Base-by-base conservation (phyloP, 1,284 basidiomycete genomes). In the Afroboletus lepidellus region DNA sequence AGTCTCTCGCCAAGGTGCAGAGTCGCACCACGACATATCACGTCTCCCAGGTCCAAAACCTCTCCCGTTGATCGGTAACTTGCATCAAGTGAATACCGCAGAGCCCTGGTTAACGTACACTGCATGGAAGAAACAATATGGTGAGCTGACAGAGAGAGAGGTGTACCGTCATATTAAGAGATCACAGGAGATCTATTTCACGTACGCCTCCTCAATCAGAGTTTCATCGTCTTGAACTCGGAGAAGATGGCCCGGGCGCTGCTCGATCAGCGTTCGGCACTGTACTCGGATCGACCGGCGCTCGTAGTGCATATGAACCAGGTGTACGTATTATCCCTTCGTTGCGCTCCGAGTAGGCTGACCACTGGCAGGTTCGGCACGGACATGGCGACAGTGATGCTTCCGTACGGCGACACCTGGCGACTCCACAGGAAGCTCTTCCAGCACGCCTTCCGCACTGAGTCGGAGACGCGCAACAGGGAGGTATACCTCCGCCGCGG, bases 361-460 rank as follows among this genome's bases (percentile, higher is more conserved):
- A 13, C 12, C 6, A 5, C 20, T 2, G n/a, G n/a, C 29, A 64
- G 62, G 29, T 68, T 51, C 38, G 55, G 62, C 20, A 42, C 63
- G 48, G 51, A 52, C 16, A 61, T 61, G 8, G 68, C 51, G 34
- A 62, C 65, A 8, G 65, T 57, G 44, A 53, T 60, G 43, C 33
- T 64, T 16, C 66, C 58, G 9, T 69, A 68, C 33, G 51, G 54
- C 30, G 56, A 63, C 25, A 51, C 54, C 32, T 65, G 58, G 54
- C 55, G 53, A 43, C 56, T 61, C 7, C 63, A 68, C 33, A 46
- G 64, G 34, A 68, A 61, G 42, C 41, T 66, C 30, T 63, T 67
- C 39, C 62, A 61, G 18, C 60, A 62, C 15, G 60, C 60, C n/a
- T 48, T 65, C 16, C 57, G 50, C 9, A n/a, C 45, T 7, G 62